Conservation (phyloP, 768 basidiomycete genomes). For the Leccinellum luteum region DNA sequence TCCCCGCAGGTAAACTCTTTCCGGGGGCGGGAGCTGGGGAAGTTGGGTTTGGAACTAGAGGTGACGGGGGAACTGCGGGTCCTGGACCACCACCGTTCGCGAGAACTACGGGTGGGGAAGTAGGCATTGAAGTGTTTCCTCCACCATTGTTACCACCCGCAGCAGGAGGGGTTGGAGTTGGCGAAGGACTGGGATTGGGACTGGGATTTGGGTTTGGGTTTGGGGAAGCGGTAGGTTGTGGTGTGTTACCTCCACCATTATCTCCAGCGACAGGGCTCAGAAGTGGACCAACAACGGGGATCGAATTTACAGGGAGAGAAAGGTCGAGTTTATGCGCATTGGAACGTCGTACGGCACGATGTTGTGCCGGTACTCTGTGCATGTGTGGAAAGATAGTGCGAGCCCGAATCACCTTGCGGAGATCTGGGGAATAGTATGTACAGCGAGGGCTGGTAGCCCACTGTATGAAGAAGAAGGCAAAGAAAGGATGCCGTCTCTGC, state of each 20-base stretch:
- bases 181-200: background rate
- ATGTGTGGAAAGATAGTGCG: slow-evolving; percentile 14
- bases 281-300: slow-evolving; percentile 41
- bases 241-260: background rate
- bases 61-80: background rate
- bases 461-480: slow-evolving; percentile 12
- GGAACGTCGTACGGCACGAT: slow-evolving; percentile 11
- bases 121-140: background rate
- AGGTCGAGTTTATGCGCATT: slow-evolving; percentile 27
- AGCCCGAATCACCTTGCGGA: background rate
- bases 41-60: background rate
- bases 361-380: slow-evolving; percentile 9
- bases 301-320: slow-evolving; percentile 27
- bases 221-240: slow-evolving; percentile 2
- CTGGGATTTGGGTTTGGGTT: background rate
- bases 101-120: background rate
- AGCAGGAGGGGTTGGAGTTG: background rate
- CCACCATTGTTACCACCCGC: background rate
- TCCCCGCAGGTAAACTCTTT: background rate
- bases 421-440: background rate
- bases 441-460: background rate
- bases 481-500: slow-evolving; percentile 25
- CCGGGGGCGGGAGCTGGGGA: background rate
- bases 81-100: background rate
- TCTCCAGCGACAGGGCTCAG: slow-evolving; percentile 34